A percentile compares a stretch with the other conserved stretches of the same genome.
Conservation (phyloP, 176 grass and related monocot genomes). For the Musa itinerans region DNA sequence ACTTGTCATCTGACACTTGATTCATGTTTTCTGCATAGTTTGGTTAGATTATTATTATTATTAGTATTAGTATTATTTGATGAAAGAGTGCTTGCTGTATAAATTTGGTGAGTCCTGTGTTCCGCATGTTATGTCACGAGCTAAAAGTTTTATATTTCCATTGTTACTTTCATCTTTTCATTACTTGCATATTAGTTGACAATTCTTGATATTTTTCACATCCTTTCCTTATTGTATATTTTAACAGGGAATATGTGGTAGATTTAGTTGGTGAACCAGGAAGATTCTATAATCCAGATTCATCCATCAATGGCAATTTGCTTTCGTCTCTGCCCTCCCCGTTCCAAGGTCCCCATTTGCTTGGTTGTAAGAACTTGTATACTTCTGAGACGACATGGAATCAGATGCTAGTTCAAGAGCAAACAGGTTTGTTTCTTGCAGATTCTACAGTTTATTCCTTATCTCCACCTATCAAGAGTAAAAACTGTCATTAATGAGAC, state of each 20-base stretch:
- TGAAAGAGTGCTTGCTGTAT: too few relatives aligned
- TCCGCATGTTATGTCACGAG: too few relatives aligned
- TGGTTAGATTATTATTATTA: too few relatives aligned
- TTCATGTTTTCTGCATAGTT: too few relatives aligned
- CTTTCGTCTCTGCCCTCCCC: conserved; percentile 64
- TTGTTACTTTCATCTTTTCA: too few relatives aligned
- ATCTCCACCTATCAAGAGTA: background rate
- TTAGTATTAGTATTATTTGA: too few relatives aligned
- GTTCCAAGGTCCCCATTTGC: conserved; percentile 47
- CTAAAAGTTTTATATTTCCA: too few relatives aligned
- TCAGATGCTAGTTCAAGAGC: conserved; percentile 16
- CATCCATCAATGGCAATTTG: conserved; percentile 76
- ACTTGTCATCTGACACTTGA: too few relatives aligned
- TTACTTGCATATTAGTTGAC: background rate
- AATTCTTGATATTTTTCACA: background rate
- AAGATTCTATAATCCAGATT: conserved; percentile 53
- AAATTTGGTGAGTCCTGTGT: too few relatives aligned
- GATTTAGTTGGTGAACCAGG: conserved; percentile 69
- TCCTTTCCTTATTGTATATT: background rate
- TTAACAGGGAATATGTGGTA: conserved; percentile 68
- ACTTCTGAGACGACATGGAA: conserved; percentile 30
- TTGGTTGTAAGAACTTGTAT: conserved; percentile 28
- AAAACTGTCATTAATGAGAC: background rate
- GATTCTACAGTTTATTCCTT: background rate
- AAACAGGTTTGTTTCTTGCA: conserved; percentile 16